These are phyloP conservation scores for Galeopsis tetrahit DNA, from an alignment of 257 asterid species.

Conservation along the genomic window DNA sequence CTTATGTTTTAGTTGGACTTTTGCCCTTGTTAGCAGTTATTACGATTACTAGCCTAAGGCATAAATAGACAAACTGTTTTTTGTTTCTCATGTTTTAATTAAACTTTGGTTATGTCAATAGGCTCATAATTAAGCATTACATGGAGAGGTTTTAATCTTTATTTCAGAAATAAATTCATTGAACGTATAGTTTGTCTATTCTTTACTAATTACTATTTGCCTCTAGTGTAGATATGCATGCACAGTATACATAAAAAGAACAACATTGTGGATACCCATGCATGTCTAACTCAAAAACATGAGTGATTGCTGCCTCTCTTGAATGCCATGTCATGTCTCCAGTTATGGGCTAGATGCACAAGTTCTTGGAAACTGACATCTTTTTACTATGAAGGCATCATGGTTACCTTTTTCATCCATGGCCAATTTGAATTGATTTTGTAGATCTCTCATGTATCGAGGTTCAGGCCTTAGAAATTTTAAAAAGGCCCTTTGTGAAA, in stretches of 20 bases:
- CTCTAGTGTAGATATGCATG: background rate
- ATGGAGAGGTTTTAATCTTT: constrained; percentile 1
- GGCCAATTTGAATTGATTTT: constrained; percentile 6
- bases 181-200: constrained; percentile 9
- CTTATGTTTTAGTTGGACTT: background rate
- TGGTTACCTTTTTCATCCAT: constrained; percentile 11
- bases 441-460: background rate
- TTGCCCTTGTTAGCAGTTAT: constrained; percentile 5
- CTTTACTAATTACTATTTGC: background rate
- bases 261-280: background rate
- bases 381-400: constrained; percentile 18
- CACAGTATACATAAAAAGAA: background rate
- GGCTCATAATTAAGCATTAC: background rate
- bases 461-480: constrained; percentile 22
- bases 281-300: background rate
- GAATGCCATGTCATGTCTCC: constrained; percentile 8
- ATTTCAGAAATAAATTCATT: background rate
- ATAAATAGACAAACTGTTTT: constrained; percentile 2
- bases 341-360: constrained; percentile 5
- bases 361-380: background rate
- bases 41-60: background rate
- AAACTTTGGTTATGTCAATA: background rate
- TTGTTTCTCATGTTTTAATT: background rate
- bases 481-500: constrained; percentile 9
- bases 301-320: background rate